Evolutionary conservation across 1,284 basidiomycete species (phyloP).

Genomic region (Trametes polyzona): DNA sequence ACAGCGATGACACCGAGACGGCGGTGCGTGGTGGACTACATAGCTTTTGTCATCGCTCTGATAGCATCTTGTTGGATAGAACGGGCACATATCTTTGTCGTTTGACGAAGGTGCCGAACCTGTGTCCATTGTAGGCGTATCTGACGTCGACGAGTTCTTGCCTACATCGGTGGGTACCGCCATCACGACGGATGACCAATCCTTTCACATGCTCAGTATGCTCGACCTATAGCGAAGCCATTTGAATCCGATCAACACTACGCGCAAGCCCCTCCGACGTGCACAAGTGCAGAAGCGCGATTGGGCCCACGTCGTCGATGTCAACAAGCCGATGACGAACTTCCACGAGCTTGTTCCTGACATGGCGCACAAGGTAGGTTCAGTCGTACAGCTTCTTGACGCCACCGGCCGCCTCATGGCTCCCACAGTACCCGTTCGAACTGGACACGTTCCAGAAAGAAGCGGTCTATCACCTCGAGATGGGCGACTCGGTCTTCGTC

Average conservation of each 20-base stretch:
- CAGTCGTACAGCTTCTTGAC: neutral
- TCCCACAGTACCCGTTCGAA: conserved; percentile 80
- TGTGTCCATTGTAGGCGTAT: conserved; percentile 24
- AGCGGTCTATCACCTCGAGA: conserved; percentile 96
- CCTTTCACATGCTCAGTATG: neutral
- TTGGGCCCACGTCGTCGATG: conserved; percentile 98
- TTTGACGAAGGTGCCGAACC: conserved; percentile 10
- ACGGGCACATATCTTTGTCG: neutral
- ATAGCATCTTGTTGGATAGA: neutral
- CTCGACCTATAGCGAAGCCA: conserved; percentile 44
- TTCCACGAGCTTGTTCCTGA: conserved; percentile 89
- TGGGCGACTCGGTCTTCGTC: conserved; percentile 98
- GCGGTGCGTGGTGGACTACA: neutral
- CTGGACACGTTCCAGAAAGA: conserved; percentile 96
- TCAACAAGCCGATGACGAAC: conserved; percentile 88
- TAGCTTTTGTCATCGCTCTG: neutral
- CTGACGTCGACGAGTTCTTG: conserved; percentile 82
- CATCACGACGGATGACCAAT: no score
- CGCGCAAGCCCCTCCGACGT: conserved; percentile 44
- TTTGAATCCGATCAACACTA: conserved; percentile 53
- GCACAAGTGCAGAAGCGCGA: conserved; percentile 77
- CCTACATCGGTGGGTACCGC: conserved; percentile 76
- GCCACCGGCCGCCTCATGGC: conserved; percentile 6
- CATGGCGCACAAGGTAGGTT: conserved; percentile 81
- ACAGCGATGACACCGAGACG: neutral